phyloP scores from a whole-genome alignment of 352 stramenopile genomes.

The Pythium plurisporium region DNA sequence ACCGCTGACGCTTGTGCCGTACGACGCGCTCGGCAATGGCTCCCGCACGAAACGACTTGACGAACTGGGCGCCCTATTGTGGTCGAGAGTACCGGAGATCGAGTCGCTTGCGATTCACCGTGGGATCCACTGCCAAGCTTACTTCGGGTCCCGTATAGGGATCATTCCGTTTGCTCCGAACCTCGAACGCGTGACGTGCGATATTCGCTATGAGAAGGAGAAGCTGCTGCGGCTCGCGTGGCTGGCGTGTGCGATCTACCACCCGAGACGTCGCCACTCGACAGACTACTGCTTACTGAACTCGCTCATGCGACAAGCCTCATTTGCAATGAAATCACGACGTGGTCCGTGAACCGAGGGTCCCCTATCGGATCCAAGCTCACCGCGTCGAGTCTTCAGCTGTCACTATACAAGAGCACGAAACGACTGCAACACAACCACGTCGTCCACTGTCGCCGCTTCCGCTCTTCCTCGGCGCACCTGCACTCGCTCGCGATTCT shows the following conservation, averaged over 20 bases:
- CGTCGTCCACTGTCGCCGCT: background rate
- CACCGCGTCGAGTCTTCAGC: background rate
- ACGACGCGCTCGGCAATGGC: background rate
- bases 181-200: background rate
- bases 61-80: background rate
- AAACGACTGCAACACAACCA: background rate
- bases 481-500: background rate
- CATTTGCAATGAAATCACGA: too few species aligned
- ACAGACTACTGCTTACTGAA: too few species aligned
- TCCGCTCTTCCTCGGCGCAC: background rate
- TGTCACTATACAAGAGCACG: background rate
- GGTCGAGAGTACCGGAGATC: background rate
- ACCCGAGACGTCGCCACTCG: background rate
- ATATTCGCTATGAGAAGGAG: background rate
- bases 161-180: background rate
- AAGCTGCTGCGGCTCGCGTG: constrained; percentile 3
- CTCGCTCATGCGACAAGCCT: too few species aligned
- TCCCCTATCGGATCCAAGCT: background rate
- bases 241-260: background rate
- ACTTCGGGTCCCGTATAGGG: background rate
- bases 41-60: background rate
- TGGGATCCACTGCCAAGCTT: too few species aligned
- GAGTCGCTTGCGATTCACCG: background rate
- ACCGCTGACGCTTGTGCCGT: background rate
- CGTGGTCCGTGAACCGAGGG: too few species aligned